Conservation (phyloP, 768 basidiomycete species). For the Trametes meyenii region DNA sequence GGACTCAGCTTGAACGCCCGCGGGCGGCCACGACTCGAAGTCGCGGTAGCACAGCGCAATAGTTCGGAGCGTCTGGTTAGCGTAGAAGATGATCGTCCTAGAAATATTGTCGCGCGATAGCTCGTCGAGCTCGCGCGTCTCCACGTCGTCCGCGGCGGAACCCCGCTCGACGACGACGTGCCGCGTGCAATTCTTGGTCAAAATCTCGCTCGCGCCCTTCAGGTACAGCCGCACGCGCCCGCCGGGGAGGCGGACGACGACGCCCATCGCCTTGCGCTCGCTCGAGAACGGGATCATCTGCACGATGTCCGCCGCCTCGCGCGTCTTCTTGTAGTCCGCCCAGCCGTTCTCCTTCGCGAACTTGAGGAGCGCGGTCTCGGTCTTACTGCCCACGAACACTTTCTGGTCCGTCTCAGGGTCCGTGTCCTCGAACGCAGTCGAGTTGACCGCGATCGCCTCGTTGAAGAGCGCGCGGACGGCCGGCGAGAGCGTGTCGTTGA, state of each 20-base stretch:
- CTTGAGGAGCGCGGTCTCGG: slow-evolving; percentile 87
- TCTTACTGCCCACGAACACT: slow-evolving; percentile 90
- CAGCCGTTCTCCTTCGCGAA: slow-evolving; percentile 84
- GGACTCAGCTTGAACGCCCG: slow-evolving; percentile 40
- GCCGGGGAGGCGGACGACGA: slow-evolving; percentile 65
- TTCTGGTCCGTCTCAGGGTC: slow-evolving; percentile 60
- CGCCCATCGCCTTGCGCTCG: slow-evolving; percentile 93
- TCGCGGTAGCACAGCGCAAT: slow-evolving; percentile 95
- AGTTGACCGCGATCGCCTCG: slow-evolving; percentile 86
- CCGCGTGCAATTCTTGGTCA: slow-evolving; percentile 71
- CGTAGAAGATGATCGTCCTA: slow-evolving; percentile 96
- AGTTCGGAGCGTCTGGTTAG: slow-evolving; percentile 93
- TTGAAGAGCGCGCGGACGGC: slow-evolving; percentile 73
- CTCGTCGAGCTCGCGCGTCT: slow-evolving; percentile 63
- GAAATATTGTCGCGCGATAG: slow-evolving; percentile 80
- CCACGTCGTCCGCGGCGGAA: slow-evolving; percentile 42
- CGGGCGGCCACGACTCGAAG: slow-evolving; percentile 84
- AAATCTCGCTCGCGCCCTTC: slow-evolving; percentile 95
- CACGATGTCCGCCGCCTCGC: slow-evolving; percentile 62
- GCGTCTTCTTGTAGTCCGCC: slow-evolving; percentile 66
- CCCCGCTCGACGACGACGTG: slow-evolving; percentile 71
- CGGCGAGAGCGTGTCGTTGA: slow-evolving; percentile 65
- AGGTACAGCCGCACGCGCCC: slow-evolving; percentile 71
- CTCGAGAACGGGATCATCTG: slow-evolving; percentile 96
- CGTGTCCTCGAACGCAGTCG: slow-evolving; percentile 89